Base-by-base conservation (phyloP, 75 land plant genomes). In the Cryptomeria japonica region DNA sequence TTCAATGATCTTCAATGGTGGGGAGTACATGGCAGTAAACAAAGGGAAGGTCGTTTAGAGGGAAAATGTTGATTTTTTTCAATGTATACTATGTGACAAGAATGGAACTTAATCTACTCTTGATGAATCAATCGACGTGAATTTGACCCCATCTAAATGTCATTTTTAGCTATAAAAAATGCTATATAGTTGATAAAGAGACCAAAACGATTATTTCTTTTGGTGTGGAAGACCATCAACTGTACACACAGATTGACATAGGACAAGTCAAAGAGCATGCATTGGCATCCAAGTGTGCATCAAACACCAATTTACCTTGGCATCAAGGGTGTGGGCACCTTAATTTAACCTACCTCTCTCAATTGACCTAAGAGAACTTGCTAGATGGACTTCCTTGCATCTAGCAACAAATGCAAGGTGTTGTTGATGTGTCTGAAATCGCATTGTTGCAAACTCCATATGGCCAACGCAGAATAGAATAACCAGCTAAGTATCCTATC, bases 51-150 rank as follows among this genome's bases (percentile, higher is more conserved):
- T 75, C 14, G 10, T 75, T 31, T 2, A 39, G 78, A 75, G 78
- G 38, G 78, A 75, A 75, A 75, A 75, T 75, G 78, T 34, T 75
- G 78, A 34, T 75, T 31, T 75, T 75, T 32, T 11, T 75, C 14
- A 75, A 75, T 34, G 78, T 64, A 12, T 64, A 64, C 28, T 64
- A 64, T 0, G 70, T 64, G 70, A 5, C 22, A 18, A 64, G 28
- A 75, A 75, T 75, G 38, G 36, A 75, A 13, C 78, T 75, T 75
- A 75, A 75, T 75, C 0, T 75, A 75, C 78, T 75, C 78, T 75
- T 32, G 6, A 12, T 75, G 5, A 75, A 32, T 75, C n/a, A 34
- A 32, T 36, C 36, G 36, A 75, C n/a, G 38, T 2, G 37, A 32
- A 32, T n/a, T 34, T 75, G 78, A 15, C 78, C 36, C 38, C 78